Conservation (phyloP, 805 yeast species). For the Pichia ethanolica region DNA sequence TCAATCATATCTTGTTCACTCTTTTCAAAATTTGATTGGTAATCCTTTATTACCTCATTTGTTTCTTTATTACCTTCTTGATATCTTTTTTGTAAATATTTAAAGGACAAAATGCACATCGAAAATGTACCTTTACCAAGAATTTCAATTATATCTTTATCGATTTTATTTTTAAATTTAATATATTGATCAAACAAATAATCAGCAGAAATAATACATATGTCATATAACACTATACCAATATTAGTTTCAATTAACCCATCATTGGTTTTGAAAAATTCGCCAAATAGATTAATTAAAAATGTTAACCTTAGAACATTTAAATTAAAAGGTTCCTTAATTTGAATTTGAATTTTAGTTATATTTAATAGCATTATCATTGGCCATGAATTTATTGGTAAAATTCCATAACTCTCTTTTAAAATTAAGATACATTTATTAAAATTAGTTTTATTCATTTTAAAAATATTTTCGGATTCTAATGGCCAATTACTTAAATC, state of each 20-base stretch:
- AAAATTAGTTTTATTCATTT: neutral
- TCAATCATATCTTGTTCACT: no score
- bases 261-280: slow-evolving; percentile 6
- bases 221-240: slow-evolving; percentile 17
- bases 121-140: slow-evolving; percentile 4
- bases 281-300: slow-evolving; percentile 10
- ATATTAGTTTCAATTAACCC: slow-evolving; percentile 4
- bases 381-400: slow-evolving; percentile 21
- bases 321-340: slow-evolving; percentile 7
- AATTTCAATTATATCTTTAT: neutral
- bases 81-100: neutral
- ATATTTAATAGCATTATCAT: slow-evolving; percentile 9
- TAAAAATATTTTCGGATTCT: neutral
- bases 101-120: slow-evolving; percentile 2
- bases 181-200: slow-evolving; percentile 2
- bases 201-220: slow-evolving; percentile 10
- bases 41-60: no score
- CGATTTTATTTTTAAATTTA: neutral
- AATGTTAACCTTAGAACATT: slow-evolving; percentile 11
- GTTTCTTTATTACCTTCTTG: neutral
- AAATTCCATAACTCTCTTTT: neutral
- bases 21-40: no score
- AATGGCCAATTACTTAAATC: neutral
- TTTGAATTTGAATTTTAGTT: slow-evolving; percentile 7
- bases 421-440: neutral